A percentile compares a stretch with the other conserved stretches of the same genome.
phyloP scores from a whole-genome alignment of 148 eudicot species.

The Pouteria glomerata region DNA sequence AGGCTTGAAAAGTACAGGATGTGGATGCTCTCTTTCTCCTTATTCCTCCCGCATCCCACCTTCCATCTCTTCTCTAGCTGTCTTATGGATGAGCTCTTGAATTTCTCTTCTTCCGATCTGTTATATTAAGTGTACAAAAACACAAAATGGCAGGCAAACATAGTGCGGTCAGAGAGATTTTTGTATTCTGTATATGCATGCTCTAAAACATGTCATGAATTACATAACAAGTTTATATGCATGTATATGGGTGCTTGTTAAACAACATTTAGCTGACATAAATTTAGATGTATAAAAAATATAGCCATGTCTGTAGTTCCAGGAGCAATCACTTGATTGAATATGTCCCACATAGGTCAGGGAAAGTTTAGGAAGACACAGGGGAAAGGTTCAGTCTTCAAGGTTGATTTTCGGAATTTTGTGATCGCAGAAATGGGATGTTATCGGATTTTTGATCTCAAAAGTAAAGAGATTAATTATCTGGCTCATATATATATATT shows the following conservation, averaged over 20 bases:
- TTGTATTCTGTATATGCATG: neutral
- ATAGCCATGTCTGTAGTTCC: neutral
- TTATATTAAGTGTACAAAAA: neutral
- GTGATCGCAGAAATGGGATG: too few species aligned
- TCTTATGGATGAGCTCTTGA: neutral
- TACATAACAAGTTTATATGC: neutral
- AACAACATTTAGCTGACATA: neutral
- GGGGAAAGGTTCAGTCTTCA: too few species aligned
- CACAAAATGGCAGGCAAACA: neutral
- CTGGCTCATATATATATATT: too few species aligned
- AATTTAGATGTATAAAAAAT: neutral
- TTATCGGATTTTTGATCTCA: too few species aligned
- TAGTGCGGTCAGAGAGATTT: neutral
- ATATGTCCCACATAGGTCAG: neutral
- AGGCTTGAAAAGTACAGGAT: neutral
- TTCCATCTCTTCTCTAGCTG: neutral
- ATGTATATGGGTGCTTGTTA: neutral
- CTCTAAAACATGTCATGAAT: neutral
- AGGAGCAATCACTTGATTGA: neutral
- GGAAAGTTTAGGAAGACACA: neutral
- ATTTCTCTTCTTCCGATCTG: neutral
- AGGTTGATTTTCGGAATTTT: too few species aligned
- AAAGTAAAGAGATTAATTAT: too few species aligned
- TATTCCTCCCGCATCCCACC: neutral
- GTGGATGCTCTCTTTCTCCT: constrained; percentile 1